Base-by-base conservation (phyloP, 2,329 filamentous ascomycete species). In the Pestalotiopsis fici region DNA sequence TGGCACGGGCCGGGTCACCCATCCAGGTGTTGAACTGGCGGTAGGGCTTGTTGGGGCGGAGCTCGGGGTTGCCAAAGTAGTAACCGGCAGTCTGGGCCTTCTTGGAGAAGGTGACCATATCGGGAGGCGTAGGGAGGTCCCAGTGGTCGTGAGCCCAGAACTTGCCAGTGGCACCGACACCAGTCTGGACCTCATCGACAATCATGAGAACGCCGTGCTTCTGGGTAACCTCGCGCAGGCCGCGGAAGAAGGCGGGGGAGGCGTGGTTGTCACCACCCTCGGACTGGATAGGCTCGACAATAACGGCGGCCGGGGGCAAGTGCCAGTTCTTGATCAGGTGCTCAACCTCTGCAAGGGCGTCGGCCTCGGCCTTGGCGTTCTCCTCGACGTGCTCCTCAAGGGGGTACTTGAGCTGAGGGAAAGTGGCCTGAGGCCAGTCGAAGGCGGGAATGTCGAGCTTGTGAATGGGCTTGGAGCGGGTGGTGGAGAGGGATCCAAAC, bases 71-170 rank as follows among this genome's bases (percentile, higher is more conserved):
- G 69, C 91, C 91, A 78, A 90, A 97, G 86, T 96, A 97, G 87
- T 95, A 97, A 39, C 94, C 94, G 6, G 95, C 94, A 2, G 94
- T 93, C 83, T 97, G 94, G 3, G 94, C 95, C 86, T 97, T 97
- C 86, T 97, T 97, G 77, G 90, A 93, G 83, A 97, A 97, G 67
- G 94, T 97, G 57, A 97, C 94, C 85, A 97, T 96, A 83, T 97
- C 94, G 0, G 94, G 94, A 9, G 94, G 93, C 43, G 89, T 83
- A 62, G 86, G 77, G 56, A 97, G 87, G 79, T 92, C 87, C 94
- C 94, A 97, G 89, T 97, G 95, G 75, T 97, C 94, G 84, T 97
- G 95, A 9, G 95, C 94, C 94, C 94, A 97, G 89, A 97, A 97
- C 80, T 93, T 94, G 74, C 94, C 94, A 0, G 94, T 97, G 50